Base-by-base conservation (phyloP, 352 stramenopile genomes). In the Globisporangium perplexum region DNA sequence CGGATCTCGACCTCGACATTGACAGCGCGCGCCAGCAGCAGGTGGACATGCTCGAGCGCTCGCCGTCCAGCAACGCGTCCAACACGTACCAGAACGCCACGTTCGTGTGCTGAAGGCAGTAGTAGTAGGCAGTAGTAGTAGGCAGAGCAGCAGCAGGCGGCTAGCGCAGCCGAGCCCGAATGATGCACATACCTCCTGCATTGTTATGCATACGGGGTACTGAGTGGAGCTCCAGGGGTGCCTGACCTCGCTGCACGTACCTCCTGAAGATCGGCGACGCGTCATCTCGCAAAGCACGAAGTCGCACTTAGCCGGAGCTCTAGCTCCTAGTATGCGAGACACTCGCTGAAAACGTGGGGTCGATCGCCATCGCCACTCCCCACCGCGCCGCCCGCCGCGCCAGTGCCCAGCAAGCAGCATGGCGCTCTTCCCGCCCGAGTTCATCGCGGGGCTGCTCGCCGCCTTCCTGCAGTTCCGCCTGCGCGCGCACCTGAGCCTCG, bases 361-460 rank as follows among this genome's bases (percentile, higher is more conserved):
- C 20, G 50, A 33, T 11, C 26, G 28, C 28, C 4, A 31, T 31
- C 28, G 28, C 10, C 28, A 31, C n/a, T n/a, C n/a, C n/a, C n/a
- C n/a, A n/a, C n/a, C n/a, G n/a, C n/a, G n/a, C n/a, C n/a, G n/a
- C n/a, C n/a, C n/a, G n/a, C n/a, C n/a, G n/a, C n/a, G n/a, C n/a
- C n/a, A n/a, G n/a, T n/a, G n/a, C n/a, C n/a, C n/a, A 31, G 28
- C 28, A 31, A 31, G 28, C 31, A 48, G 24, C 35, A 89, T 91
- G 78, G 67, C 77, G 61, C 71, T 92, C n/a, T 82, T 92, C 58
- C 69, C 74, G 35, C 82, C 77, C 23, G 78, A 84, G 59, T 88
- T 90, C 66, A 71, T 92, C 55, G 77, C 62, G 18, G 77, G 67
- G n/a, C 57, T 92, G 47, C 62, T 92, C 43, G 47, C 85, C 23